phyloP scores from a whole-genome alignment of 495 filamentous ascomycete species.

The Lindgomyces ingoldianus region DNA sequence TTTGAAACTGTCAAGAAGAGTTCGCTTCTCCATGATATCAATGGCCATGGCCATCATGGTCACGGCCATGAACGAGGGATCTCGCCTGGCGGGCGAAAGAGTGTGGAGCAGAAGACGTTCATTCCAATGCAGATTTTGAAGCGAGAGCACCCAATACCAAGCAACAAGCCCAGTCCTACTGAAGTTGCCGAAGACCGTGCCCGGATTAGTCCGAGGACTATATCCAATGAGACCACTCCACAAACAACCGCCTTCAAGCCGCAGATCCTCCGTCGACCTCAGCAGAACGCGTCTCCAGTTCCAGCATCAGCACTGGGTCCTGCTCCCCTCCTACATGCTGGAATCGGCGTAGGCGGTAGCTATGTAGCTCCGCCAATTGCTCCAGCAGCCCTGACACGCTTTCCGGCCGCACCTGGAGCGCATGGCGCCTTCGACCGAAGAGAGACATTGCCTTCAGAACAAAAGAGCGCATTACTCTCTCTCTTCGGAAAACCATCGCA shows the following conservation, averaged over 20 bases:
- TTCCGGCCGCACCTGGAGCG: conserved; percentile 20
- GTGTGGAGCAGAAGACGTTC: conserved; percentile 16
- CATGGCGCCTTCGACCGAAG: conserved; percentile 44
- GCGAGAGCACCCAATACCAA: not conserved
- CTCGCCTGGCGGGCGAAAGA: conserved; percentile 9
- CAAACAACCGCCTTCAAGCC: conserved; percentile 57
- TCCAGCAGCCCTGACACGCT: conserved; percentile 35
- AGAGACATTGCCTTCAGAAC: conserved; percentile 50
- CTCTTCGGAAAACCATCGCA: conserved; percentile 64
- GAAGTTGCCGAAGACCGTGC: conserved; percentile 19
- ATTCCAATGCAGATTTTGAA: conserved; percentile 23
- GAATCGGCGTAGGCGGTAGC: not conserved
- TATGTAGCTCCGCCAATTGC: conserved; percentile 16
- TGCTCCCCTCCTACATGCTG: conserved; percentile 1
- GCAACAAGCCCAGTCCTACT: conserved; percentile 7
- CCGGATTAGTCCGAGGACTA: conserved; percentile 5
- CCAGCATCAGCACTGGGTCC: not conserved
- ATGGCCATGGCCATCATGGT: conserved; percentile 23
- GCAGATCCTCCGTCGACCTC: conserved; percentile 51
- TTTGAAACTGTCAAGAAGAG: conserved; percentile 48
- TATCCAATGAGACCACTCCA: conserved; percentile 33
- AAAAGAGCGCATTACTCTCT: conserved; percentile 67
- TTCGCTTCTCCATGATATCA: conserved; percentile 25
- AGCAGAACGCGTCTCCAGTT: conserved; percentile 6
- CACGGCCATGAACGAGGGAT: conserved; percentile 23